Percentiles rank a stretch among this genome's conserved stretches.
Conservation (phyloP, 345 rosid genomes). For the Eucalyptus fibrosa region DNA sequence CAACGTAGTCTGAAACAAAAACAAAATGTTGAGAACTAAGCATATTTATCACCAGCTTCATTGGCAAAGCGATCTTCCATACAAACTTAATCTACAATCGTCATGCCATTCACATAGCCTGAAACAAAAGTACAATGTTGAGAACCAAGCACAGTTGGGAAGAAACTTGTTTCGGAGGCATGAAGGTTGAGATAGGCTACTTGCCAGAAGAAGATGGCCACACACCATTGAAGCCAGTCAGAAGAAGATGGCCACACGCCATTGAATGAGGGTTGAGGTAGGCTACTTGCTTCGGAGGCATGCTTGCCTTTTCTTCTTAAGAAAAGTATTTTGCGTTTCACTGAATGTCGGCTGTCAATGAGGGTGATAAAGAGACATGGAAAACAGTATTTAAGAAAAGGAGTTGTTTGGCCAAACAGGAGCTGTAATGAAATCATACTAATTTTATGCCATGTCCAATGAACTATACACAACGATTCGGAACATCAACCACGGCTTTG, state of each 20-base stretch:
- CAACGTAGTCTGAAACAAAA: not conserved
- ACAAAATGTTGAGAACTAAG: not conserved
- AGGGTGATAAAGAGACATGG: not conserved
- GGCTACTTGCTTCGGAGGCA: not conserved
- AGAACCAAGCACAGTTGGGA: not conserved
- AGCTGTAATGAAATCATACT: not conserved
- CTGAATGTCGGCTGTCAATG: not conserved
- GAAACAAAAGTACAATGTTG: not conserved
- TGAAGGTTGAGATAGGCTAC: no score
- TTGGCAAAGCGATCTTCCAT: not conserved
- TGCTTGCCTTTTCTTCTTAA: not conserved
- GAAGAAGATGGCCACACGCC: no score
- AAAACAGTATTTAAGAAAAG: not conserved
- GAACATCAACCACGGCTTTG: not conserved
- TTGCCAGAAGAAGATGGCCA: no score
- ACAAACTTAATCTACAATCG: not conserved
- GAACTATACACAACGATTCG: not conserved
- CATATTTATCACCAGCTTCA: not conserved
- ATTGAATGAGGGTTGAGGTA: no score
- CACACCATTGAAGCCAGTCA: no score
- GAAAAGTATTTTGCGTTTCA: not conserved
- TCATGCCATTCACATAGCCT: not conserved
- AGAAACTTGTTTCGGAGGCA: no score
- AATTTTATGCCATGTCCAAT: not conserved
- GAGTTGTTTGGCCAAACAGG: not conserved